A percentile compares a stretch with the other conserved stretches of the same genome.
Conservation (phyloP, 164 flowering plant species). For the Protea cynaroides region DNA sequence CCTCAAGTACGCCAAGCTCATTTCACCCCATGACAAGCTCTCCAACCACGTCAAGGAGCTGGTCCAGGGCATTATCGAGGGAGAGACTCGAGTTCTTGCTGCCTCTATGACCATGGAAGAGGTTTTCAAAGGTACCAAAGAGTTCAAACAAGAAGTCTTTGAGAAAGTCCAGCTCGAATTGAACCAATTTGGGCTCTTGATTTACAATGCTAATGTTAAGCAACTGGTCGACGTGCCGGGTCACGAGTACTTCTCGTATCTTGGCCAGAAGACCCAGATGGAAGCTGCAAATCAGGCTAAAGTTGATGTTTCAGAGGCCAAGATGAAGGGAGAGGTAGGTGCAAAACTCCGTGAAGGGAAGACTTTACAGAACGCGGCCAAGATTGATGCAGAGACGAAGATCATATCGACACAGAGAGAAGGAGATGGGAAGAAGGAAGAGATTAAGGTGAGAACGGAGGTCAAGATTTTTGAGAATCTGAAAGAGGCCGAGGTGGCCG, state of each 20-base stretch:
- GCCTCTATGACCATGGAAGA: constrained; percentile 42
- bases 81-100: constrained; percentile 41
- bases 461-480: constrained; percentile 25
- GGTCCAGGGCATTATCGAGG: constrained; percentile 33
- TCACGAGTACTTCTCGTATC: constrained; percentile 38
- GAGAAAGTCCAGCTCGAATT: constrained; percentile 39
- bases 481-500: constrained; percentile 28
- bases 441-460: constrained; percentile 14
- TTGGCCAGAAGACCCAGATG: constrained; percentile 17
- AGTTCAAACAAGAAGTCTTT: constrained; percentile 7
- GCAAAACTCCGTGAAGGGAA: constrained; percentile 21
- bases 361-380: constrained; percentile 21
- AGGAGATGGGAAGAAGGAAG: constrained; percentile 19
- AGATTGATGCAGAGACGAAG: constrained; percentile 6
- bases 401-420: too few relatives aligned
- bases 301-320: constrained; percentile 25
- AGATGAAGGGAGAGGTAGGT: constrained; percentile 5
- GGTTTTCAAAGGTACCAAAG: constrained; percentile 21
- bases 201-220: constrained; percentile 25
- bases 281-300: constrained; percentile 32
- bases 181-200: too few relatives aligned
- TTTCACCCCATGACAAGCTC: constrained; percentile 27
- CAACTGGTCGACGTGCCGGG: constrained; percentile 9
- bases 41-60: constrained; percentile 15
- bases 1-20: constrained; percentile 22